These are phyloP conservation scores for Symbiotaphrina buchneri DNA, from an alignment of 495 filamentous ascomycete species.

Conservation along the genomic window DNA sequence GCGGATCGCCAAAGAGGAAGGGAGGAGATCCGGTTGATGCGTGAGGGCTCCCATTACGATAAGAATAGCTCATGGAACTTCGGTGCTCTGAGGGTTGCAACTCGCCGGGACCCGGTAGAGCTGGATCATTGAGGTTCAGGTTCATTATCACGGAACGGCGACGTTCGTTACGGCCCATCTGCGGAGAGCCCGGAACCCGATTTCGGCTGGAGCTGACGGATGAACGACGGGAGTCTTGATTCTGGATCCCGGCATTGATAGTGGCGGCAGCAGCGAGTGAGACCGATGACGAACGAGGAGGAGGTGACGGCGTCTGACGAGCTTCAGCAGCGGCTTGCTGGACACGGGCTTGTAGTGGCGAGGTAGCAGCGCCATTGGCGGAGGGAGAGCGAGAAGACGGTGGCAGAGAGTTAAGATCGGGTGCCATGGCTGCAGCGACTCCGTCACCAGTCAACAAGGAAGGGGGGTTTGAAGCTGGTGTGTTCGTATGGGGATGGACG, in stretches of 20 bases:
- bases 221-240: constrained; percentile 31
- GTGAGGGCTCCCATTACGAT: constrained; percentile 31
- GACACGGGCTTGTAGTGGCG: constrained; percentile 13
- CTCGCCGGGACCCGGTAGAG: constrained; percentile 36
- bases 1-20: constrained; percentile 27
- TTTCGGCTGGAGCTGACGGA: constrained; percentile 22
- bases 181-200: constrained; percentile 29
- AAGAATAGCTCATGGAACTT: constrained; percentile 20
- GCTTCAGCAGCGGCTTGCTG: constrained; percentile 12
- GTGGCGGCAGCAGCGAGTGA: constrained; percentile 46
- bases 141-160: constrained; percentile 52
- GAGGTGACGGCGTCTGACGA: constrained; percentile 23
- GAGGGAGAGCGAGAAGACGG: constrained; percentile 30
- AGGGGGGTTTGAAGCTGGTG: too few species aligned
- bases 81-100: constrained; percentile 22
- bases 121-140: constrained; percentile 46
- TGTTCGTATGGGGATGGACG: too few species aligned
- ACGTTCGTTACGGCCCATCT: constrained; percentile 30
- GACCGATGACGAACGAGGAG: constrained; percentile 33
- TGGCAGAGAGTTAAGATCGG: constrained; percentile 58
- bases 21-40: not conserved
- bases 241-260: constrained; percentile 46
- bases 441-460: too few species aligned
- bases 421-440: constrained; percentile 22
- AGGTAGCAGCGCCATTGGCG: constrained; percentile 9